Base-by-base conservation (phyloP, 805 yeast species). In the Saturnispora saitoi region DNA sequence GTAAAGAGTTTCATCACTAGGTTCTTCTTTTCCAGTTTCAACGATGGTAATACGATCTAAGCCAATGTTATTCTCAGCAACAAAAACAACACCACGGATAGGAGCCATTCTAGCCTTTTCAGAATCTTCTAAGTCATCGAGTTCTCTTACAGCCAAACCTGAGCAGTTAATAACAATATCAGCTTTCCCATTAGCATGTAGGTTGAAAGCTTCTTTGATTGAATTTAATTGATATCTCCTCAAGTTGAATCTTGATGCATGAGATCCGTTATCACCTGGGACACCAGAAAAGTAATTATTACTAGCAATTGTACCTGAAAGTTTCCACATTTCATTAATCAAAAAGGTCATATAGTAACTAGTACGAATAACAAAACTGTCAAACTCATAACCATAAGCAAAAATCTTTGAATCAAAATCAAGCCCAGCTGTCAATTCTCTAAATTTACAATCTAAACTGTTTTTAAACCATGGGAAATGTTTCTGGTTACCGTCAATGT, bases 21-120 rank as follows among this genome's bases (percentile, higher is more conserved):
- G 60, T 14, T 45, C 43, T 19, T 56, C 51, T 4, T 65, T 61
- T 12, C 89, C 1, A 54, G 88, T 70, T n/a, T 95, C 86, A 7
- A 97, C 97, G 39, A 86, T 86, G 63, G 97, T 80, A 71, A 90
- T 96, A 60, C 97, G 97, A 65, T 90, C 90, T 59, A 90, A 78
- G 32, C 97, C 97, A 80, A 87, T 82, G 69, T 89, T 90, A 66
- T 90, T 90, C 51, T 84, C 53, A 83, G 69, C 51, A 83, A 71
- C 52, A 75, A 72, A 41, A 39, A 75, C 60, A 62, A 74, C 68
- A 41, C 77, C 77, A 43, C 64, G 65, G 28, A 82, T 83, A 22
- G 62, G 63, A 15, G 71, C 75, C 47, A 59, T 54, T 49, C 54
- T 57, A 45, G 62, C 59, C 62, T 74, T 75, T 62, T 72, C 67